Percentiles rank a stretch among this genome's conserved stretches.
Evolutionary conservation across 352 stramenopile genomes (phyloP).

Genomic region (Peronospora farinosa): DNA sequence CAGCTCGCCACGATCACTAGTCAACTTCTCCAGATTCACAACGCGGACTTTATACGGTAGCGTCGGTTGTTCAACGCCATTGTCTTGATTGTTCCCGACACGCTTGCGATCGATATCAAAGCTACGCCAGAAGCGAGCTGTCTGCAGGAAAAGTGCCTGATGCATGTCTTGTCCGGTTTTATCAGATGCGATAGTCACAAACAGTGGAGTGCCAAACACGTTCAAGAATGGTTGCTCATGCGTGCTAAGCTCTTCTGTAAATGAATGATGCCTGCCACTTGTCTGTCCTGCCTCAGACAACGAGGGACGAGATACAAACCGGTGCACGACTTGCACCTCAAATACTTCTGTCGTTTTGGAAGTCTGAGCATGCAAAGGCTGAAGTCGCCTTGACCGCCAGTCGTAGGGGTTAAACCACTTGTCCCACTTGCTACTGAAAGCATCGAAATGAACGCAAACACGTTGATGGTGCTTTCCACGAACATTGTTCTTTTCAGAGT

Average conservation of each 20-base stretch:
- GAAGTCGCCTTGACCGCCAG: constrained; percentile 48
- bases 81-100: constrained; percentile 4
- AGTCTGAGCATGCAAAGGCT: constrained; percentile 36
- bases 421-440: constrained; percentile 63
- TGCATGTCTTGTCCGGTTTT: constrained; percentile 60
- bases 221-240: constrained; percentile 26
- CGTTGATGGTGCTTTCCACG: constrained; percentile 9
- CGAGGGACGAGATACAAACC: constrained; percentile 18
- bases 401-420: constrained; percentile 60
- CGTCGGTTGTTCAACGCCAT: neutral
- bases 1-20: constrained; percentile 25
- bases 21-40: constrained; percentile 57
- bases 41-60: constrained; percentile 52
- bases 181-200: constrained; percentile 70
- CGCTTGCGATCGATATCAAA: constrained; percentile 7
- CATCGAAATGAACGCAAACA: constrained; percentile 67
- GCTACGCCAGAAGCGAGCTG: constrained; percentile 42
- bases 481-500: constrained; percentile 4
- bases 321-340: constrained; percentile 73
- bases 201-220: constrained; percentile 61
- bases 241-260: constrained; percentile 15
- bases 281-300: constrained; percentile 12
- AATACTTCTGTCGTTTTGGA: constrained; percentile 53
- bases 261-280: constrained; percentile 15
- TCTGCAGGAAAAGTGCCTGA: constrained; percentile 56